phyloP scores from a whole-genome alignment of 768 basidiomycete species.

The Amanita inopinata region DNA sequence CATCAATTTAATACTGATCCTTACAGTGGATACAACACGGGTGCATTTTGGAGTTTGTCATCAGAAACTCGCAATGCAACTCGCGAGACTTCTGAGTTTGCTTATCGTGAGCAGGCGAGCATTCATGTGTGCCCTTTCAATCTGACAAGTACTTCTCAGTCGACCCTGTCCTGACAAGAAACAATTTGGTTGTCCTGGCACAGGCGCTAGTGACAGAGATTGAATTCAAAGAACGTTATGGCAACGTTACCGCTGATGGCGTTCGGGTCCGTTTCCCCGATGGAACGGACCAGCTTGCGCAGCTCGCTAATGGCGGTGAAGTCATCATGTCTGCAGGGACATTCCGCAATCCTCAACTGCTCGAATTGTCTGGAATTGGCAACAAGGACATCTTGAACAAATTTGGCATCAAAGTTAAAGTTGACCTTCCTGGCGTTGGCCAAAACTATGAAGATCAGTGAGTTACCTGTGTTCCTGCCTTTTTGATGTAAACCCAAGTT shows the following conservation, averaged over 20 bases:
- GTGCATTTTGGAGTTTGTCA: conserved; percentile 19
- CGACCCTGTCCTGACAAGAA: conserved; percentile 17
- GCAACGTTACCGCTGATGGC: conserved; percentile 14
- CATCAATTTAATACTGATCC: conserved; percentile 21
- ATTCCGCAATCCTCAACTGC: conserved; percentile 34
- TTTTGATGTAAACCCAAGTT: background rate
- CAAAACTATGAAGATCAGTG: conserved; percentile 26
- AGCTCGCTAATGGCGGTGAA: conserved; percentile 14
- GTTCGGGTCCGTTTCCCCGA: conserved; percentile 20
- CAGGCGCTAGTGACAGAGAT: conserved; percentile 18
- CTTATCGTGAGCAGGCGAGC: conserved; percentile 17
- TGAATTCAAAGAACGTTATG: conserved; percentile 5
- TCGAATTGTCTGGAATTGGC: conserved; percentile 52
- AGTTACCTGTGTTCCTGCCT: background rate
- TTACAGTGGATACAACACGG: conserved; percentile 20
- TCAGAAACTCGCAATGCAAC: conserved; percentile 16
- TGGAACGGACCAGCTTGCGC: conserved; percentile 13
- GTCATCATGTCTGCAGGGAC: conserved; percentile 22
- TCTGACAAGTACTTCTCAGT: conserved; percentile 12
- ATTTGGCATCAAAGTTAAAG: conserved; percentile 33
- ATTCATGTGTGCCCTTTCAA: background rate
- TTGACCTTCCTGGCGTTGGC: conserved; percentile 51
- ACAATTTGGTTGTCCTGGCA: conserved; percentile 18
- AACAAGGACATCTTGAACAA: conserved; percentile 39
- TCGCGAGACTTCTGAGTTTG: conserved; percentile 23